phyloP scores from a whole-genome alignment of 768 basidiomycete genomes.

The Sporobolomyces pararoseus region DNA sequence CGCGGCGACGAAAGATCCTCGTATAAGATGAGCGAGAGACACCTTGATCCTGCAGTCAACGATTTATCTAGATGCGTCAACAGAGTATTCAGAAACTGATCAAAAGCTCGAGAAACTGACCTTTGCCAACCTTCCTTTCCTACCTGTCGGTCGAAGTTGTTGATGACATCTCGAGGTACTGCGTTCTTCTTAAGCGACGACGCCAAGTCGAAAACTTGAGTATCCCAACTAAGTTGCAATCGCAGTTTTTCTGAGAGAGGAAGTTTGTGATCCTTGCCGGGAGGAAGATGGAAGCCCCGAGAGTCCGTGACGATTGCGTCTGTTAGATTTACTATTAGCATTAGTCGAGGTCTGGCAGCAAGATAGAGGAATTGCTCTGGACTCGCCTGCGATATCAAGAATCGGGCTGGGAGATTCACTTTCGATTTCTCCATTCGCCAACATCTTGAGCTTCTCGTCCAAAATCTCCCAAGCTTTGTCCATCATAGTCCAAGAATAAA shows the following conservation, averaged over 20 bases:
- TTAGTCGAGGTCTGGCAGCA: no score
- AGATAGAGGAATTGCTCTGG: no score
- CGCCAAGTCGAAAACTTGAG: neutral
- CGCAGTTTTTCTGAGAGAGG: slow-evolving; percentile 22
- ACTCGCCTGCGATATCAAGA: slow-evolving; percentile 29
- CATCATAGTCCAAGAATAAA: slow-evolving; percentile 8
- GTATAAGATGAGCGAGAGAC: slow-evolving; percentile 17
- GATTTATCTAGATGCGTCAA: no score
- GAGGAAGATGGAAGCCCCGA: slow-evolving; percentile 23
- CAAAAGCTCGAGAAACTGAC: neutral
- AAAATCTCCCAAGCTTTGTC: slow-evolving; percentile 14
- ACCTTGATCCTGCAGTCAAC: neutral
- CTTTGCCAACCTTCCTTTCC: slow-evolving; percentile 14
- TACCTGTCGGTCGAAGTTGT: neutral
- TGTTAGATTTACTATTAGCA: neutral
- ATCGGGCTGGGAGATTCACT: slow-evolving; percentile 3
- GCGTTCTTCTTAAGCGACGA: neutral
- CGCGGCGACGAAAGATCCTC: slow-evolving; percentile 16
- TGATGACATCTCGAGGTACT: slow-evolving; percentile 14
- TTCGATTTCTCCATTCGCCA: slow-evolving; percentile 15
- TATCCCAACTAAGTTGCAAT: slow-evolving; percentile 20
- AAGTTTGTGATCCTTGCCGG: slow-evolving; percentile 11
- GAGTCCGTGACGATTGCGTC: slow-evolving; percentile 22
- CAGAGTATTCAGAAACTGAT: no score
- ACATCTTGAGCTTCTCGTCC: slow-evolving; percentile 18